A percentile compares a stretch with the other conserved stretches of the same genome.
Conservation (phyloP, 768 basidiomycete genomes). For the Chalciporus pseudorubinellus region DNA sequence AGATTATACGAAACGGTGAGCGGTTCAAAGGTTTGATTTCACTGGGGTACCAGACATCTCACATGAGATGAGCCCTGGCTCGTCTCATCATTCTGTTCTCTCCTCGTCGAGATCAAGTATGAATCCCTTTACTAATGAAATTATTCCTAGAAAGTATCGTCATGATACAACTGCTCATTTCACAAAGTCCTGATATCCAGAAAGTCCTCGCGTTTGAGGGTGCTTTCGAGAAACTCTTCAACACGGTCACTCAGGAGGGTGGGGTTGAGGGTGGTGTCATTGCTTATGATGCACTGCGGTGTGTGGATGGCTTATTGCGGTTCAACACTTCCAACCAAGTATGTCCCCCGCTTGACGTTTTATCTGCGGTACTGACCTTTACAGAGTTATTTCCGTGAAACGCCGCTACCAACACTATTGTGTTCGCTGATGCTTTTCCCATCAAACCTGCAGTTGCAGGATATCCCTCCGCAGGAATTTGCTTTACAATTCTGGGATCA, state of each 20-base stretch:
- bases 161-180: constrained; percentile 76
- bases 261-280: constrained; percentile 90
- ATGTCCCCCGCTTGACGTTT: constrained; percentile 12
- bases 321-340: constrained; percentile 97
- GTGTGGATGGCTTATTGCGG: constrained; percentile 81
- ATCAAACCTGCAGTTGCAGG: constrained; percentile 53
- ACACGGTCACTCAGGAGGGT: constrained; percentile 81
- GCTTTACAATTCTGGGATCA: constrained; percentile 96
- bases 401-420: constrained; percentile 64
- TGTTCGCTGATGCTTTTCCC: constrained; percentile 72
- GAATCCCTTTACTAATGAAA: constrained; percentile 9
- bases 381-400: constrained; percentile 96
- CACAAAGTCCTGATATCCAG: constrained; percentile 90
- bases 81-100: background rate
- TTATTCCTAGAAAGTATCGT: constrained; percentile 67
- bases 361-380: constrained; percentile 13
- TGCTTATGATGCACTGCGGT: constrained; percentile 80
- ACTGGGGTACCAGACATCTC: background rate
- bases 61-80: background rate
- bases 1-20: constrained; percentile 87
- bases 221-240: constrained; percentile 93
- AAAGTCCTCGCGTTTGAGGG: constrained; percentile 97
- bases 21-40: background rate
- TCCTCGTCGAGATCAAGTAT: background rate
- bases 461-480: constrained; percentile 79